Evolutionary conservation across 2,329 filamentous ascomycete genomes (phyloP), one percentile per base, ranked within the genome.

Genomic region (Neospermospora avenae): DNA sequence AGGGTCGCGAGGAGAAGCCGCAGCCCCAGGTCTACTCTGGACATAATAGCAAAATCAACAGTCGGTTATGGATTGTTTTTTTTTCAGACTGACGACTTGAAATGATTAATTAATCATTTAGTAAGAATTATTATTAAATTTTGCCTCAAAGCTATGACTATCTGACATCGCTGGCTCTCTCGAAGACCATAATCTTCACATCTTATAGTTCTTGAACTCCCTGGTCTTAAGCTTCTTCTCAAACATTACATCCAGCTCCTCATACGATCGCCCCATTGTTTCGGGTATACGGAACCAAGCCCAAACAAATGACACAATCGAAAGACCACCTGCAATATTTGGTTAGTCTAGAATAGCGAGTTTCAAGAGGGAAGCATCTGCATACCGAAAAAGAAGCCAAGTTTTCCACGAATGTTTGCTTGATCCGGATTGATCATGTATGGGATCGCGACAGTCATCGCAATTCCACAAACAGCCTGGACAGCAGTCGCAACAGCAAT

Each of bases 181-280:
- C 20, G 3, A 8, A 20, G 3, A 8, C 18, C 8, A 22, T 20
- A 20, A 8, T 2, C n/a, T 35, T n/a, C 31, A 49, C 46, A 49
- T 20, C 16, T 66, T 67, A 39, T 66, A 69, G 25, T 64, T 54
- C 54, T 67, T 65, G 44, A 72, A 76, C 18, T 72, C 69, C 51
- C 73, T 70, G 5, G 73, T 71, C 35, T 66, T 61, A 6, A 73
- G 66, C n/a, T 65, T 67, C 20, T 60, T 65, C 34, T 75, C 73
- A 67, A 81, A 81, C 66, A 81, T 65, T 1, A 75, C 64, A 64
- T 81, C 78, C 18, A 81, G 73, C 71, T 81, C 78, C 59, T 77
- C 77, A 54, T 77, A 75, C 0, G 75, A 76, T 46, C 76, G 72
- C 2, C 74, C 76, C 16, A 73, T 74, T 0, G 77, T 78, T 67